Evolutionary conservation across 345 rosid species (phyloP).

Genomic region (Physaria fendleri): DNA sequence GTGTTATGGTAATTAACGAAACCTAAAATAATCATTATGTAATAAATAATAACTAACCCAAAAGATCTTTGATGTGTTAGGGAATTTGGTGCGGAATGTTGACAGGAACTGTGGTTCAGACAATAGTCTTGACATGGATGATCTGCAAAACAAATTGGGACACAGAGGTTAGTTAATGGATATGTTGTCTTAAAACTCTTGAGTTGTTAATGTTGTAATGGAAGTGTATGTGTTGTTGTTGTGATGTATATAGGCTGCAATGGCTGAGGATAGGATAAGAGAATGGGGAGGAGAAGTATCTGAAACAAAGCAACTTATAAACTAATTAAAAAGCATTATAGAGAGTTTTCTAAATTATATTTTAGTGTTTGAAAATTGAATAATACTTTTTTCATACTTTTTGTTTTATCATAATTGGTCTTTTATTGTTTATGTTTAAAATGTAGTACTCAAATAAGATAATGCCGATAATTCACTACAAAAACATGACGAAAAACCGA

Average conservation of each 20-base stretch:
- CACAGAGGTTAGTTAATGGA: constrained; percentile 38
- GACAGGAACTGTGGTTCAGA: constrained; percentile 49
- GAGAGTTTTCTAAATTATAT: not conserved
- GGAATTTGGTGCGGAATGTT: constrained; percentile 77
- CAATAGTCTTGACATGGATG: constrained; percentile 43
- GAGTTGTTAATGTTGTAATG: not conserved
- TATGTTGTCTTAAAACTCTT: not conserved
- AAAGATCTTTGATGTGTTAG: constrained; percentile 22
- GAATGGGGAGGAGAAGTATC: constrained; percentile 52
- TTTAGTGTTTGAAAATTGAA: not conserved
- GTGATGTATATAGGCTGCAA: constrained; percentile 71
- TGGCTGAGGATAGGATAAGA: constrained; percentile 52
- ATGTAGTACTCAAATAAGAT: too few relatives aligned
- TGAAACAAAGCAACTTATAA: not conserved
- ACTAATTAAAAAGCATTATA: not conserved
- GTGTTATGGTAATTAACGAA: constrained; percentile 14
- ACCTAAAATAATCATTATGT: too few relatives aligned
- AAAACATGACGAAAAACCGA: too few relatives aligned
- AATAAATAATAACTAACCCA: too few relatives aligned
- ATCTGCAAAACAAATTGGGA: constrained; percentile 59
- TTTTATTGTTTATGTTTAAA: not conserved
- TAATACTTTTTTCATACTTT: not conserved
- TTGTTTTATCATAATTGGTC: not conserved
- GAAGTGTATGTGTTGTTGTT: not conserved
- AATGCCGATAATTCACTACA: too few relatives aligned